phyloP scores from a whole-genome alignment of 208 protist species.

The Leishmania gerbilli region DNA sequence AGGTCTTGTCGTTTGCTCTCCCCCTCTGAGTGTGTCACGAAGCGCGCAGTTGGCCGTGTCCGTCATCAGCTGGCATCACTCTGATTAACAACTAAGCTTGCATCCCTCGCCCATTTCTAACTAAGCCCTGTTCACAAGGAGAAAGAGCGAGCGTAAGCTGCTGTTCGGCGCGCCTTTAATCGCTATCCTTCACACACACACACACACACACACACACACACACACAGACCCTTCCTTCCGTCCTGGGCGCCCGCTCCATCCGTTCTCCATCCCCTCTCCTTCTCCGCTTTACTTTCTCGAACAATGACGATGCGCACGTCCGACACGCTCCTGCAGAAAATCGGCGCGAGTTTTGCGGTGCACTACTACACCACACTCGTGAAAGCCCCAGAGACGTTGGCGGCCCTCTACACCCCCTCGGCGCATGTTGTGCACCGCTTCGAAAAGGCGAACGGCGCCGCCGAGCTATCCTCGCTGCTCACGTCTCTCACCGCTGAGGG shows the following conservation, averaged over 20 bases:
- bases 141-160: not conserved
- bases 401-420: slow-evolving; percentile 48
- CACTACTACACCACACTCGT: slow-evolving; percentile 75
- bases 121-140: not conserved
- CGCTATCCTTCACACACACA: not conserved
- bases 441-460: slow-evolving; percentile 30
- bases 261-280: not conserved
- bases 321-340: slow-evolving; percentile 29
- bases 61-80: not conserved
- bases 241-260: not conserved
- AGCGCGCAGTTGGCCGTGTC: not conserved
- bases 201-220: not conserved
- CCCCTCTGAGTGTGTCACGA: not conserved
- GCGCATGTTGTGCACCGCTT: slow-evolving; percentile 51
- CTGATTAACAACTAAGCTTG: not conserved
- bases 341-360: slow-evolving; percentile 68
- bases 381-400: slow-evolving; percentile 42
- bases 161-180: not conserved
- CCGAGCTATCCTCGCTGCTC: slow-evolving; percentile 39
- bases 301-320: slow-evolving; percentile 12
- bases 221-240: not conserved
- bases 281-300: not conserved
- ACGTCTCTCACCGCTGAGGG: slow-evolving; percentile 23
- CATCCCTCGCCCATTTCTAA: not conserved
- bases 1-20: not conserved